Conservation (phyloP, 148 eudicot genomes). For the Amaranthus palmeri region DNA sequence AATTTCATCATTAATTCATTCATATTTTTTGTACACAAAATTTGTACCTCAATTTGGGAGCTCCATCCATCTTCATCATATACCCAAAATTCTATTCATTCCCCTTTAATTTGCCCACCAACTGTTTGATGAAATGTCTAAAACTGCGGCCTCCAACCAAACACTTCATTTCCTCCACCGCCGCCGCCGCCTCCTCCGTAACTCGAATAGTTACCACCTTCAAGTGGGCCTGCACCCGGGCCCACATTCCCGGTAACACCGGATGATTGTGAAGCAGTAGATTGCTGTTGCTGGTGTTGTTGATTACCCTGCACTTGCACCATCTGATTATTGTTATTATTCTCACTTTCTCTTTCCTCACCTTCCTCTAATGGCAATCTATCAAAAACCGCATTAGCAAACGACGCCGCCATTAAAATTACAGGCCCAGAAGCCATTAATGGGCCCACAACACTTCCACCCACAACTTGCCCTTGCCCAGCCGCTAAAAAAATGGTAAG, state of each 20-base stretch:
- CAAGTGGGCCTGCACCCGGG: not conserved
- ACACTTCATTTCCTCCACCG: conserved; percentile 21
- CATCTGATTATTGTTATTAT: not conserved
- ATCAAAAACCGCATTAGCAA: conserved; percentile 68
- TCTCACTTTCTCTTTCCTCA: conserved; percentile 32
- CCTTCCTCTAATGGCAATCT: conserved; percentile 53
- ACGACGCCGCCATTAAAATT: conserved; percentile 59
- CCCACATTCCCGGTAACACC: conserved; percentile 31
- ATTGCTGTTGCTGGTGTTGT: conserved; percentile 15
- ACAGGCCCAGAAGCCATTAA: conserved; percentile 59
- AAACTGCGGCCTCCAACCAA: conserved; percentile 29
- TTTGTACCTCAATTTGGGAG: conserved; percentile 25
- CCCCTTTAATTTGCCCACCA: not conserved
- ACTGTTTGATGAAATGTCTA: conserved; percentile 29
- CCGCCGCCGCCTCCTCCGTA: conserved; percentile 18
- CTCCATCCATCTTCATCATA: not conserved
- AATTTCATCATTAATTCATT: not conserved
- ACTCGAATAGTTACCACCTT: conserved; percentile 8
- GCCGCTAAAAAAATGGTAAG: conserved; percentile 54
- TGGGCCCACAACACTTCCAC: conserved; percentile 58
- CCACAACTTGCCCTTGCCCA: conserved; percentile 68
- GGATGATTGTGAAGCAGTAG: conserved; percentile 34
- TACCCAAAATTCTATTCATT: not conserved
- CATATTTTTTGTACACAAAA: conserved; percentile 25
- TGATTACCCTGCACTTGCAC: not conserved